These are phyloP conservation scores for Acrocalymma vagum DNA, from an alignment of 2,329 filamentous ascomycete species.

Conservation along the genomic window DNA sequence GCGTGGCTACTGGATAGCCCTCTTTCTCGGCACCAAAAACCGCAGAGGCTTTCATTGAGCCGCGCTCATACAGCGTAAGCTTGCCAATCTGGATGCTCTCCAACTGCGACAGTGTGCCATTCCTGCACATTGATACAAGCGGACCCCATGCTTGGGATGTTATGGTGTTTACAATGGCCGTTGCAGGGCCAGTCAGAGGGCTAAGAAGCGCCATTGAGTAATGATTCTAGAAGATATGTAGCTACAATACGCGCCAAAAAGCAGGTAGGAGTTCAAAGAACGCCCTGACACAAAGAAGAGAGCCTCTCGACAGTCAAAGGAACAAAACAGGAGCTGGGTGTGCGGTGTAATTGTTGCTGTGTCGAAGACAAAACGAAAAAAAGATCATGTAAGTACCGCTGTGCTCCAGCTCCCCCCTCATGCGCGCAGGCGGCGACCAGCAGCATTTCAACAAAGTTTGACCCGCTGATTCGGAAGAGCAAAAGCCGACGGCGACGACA, in stretches of 20 bases:
- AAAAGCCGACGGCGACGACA: conserved; percentile 24
- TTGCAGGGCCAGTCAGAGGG: conserved; percentile 47
- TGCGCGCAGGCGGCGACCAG: not conserved
- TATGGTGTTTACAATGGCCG: conserved; percentile 51
- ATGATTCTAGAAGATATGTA: not conserved
- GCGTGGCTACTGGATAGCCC: conserved; percentile 58
- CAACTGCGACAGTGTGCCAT: conserved; percentile 55
- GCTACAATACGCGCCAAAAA: conserved; percentile 7
- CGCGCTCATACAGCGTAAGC: conserved; percentile 54
- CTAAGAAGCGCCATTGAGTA: conserved; percentile 45
- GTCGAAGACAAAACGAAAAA: conserved; percentile 1
- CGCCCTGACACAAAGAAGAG: conserved; percentile 5
- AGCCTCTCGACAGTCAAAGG: conserved; percentile 1
- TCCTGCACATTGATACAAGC: conserved; percentile 56
- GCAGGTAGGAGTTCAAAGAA: conserved; percentile 8
- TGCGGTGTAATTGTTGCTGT: conserved; percentile 5
- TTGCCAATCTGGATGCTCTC: conserved; percentile 56
- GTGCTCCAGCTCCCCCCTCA: too few species aligned
- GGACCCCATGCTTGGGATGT: conserved; percentile 58
- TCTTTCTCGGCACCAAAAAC: conserved; percentile 52
- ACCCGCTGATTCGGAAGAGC: conserved; percentile 13
- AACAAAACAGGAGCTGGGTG: not conserved
- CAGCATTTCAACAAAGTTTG: conserved; percentile 7
- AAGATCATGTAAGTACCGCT: too few species aligned
- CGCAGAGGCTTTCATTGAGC: conserved; percentile 53